Percentiles rank a stretch among this genome's conserved stretches.
These are phyloP conservation scores for Tirmania nivea DNA, from an alignment of 495 filamentous ascomycete species.

Conservation along the genomic window DNA sequence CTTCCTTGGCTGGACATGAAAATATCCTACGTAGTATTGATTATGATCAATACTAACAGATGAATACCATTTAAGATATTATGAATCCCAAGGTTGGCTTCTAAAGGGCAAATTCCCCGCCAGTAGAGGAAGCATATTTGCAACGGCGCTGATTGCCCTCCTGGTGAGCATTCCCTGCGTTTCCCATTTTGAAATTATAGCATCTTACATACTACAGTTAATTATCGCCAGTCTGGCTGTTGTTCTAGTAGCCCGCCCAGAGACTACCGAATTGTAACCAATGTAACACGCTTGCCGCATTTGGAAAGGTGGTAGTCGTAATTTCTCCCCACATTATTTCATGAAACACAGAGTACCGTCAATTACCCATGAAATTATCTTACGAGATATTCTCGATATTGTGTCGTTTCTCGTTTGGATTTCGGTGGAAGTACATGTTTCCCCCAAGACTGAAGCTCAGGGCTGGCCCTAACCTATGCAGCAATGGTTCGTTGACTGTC, in stretches of 20 bases:
- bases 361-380: no score
- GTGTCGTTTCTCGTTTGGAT: no score
- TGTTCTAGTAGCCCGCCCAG: constrained; percentile 42
- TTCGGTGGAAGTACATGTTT: no score
- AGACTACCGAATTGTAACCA: constrained; percentile 24
- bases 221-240: constrained; percentile 52
- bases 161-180: constrained; percentile 5
- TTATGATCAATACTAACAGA: no score
- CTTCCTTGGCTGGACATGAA: constrained; percentile 15
- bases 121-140: constrained; percentile 61
- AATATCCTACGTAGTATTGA: constrained; percentile 4
- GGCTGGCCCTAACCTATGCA: no score
- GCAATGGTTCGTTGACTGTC: no score
- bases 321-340: no score
- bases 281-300: no score
- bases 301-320: no score
- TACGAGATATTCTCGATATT: no score
- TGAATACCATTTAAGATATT: constrained; percentile 23
- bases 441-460: no score
- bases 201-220: constrained; percentile 27
- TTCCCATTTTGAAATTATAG: background rate
- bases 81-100: constrained; percentile 60
- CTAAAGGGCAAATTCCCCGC: constrained; percentile 86
- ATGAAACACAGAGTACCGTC: no score
- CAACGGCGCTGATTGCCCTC: constrained; percentile 48